Percentiles rank a stretch among this genome's conserved stretches.
These are phyloP conservation scores for Pichia sp. DNA, from an alignment of 1,139 yeast genomes.

Conservation along the genomic window DNA sequence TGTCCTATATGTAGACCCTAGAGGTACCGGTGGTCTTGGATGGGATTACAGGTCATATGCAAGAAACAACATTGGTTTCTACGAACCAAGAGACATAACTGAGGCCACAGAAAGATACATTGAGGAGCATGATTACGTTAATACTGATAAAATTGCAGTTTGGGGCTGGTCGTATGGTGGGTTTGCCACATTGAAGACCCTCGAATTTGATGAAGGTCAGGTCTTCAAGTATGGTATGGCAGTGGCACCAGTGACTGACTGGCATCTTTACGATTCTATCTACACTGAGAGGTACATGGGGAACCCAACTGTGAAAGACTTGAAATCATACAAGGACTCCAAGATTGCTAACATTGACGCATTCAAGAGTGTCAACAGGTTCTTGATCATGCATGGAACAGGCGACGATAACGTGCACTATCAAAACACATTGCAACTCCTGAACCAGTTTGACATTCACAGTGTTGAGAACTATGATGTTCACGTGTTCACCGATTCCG, in stretches of 20 bases:
- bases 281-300: constrained; percentile 92
- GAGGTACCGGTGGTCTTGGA: constrained; percentile 92
- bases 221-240: constrained; percentile 75
- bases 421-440: constrained; percentile 70
- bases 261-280: constrained; percentile 73
- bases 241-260: constrained; percentile 84
- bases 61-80: constrained; percentile 62
- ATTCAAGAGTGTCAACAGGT: constrained; percentile 47
- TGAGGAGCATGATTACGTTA: constrained; percentile 44
- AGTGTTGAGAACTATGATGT: constrained; percentile 79
- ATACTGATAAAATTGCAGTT: constrained; percentile 60
- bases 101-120: constrained; percentile 60
- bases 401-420: constrained; percentile 97
- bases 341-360: constrained; percentile 41
- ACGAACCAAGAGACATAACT: constrained; percentile 82
- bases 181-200: constrained; percentile 65
- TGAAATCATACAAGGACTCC: constrained; percentile 34
- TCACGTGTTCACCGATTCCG: constrained; percentile 89
- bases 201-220: constrained; percentile 63
- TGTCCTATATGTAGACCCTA: constrained; percentile 80
- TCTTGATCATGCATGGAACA: constrained; percentile 88
- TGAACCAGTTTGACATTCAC: constrained; percentile 60
- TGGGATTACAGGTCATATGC: constrained; percentile 71
- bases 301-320: constrained; percentile 46
- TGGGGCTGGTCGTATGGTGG: constrained; percentile 99